A percentile compares a stretch with the other conserved stretches of the same genome.
phyloP scores from a whole-genome alignment of 495 filamentous ascomycete genomes.

The Penicillium psychrofluorescens region DNA sequence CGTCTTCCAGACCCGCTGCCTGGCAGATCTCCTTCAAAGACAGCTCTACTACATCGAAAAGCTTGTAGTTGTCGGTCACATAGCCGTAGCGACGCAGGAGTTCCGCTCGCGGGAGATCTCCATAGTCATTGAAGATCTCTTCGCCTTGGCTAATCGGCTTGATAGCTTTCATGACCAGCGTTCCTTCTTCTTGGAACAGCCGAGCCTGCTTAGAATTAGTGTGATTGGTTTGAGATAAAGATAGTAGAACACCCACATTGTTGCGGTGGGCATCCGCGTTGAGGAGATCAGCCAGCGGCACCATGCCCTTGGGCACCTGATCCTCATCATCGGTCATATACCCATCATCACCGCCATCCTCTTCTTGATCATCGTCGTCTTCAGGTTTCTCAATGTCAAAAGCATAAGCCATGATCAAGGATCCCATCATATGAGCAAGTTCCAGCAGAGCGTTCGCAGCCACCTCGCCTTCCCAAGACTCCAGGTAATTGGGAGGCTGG shows the following conservation, averaged over 20 bases:
- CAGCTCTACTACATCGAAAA: constrained; percentile 79
- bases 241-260: constrained; percentile 41
- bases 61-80: constrained; percentile 65
- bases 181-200: constrained; percentile 61
- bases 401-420: constrained; percentile 88
- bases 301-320: constrained; percentile 69
- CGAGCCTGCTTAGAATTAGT: constrained; percentile 36
- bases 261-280: constrained; percentile 87
- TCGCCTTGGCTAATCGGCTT: constrained; percentile 60
- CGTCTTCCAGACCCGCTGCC: constrained; percentile 33
- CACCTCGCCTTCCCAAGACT: constrained; percentile 41
- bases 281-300: constrained; percentile 85
- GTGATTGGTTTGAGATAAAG: background rate
- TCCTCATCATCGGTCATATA: constrained; percentile 67
- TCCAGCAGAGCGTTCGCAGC: constrained; percentile 47
- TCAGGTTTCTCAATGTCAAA: constrained; percentile 70
- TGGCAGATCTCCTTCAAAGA: constrained; percentile 49
- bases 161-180: constrained; percentile 59
- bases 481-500: constrained; percentile 34
- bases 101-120: constrained; percentile 73
- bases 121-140: constrained; percentile 89
- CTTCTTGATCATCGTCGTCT: constrained; percentile 42
- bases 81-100: constrained; percentile 86
- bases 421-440: constrained; percentile 72
- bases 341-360: constrained; percentile 49